phyloP scores from a whole-genome alignment of 306 rosid species.

The Prunus mume region DNA sequence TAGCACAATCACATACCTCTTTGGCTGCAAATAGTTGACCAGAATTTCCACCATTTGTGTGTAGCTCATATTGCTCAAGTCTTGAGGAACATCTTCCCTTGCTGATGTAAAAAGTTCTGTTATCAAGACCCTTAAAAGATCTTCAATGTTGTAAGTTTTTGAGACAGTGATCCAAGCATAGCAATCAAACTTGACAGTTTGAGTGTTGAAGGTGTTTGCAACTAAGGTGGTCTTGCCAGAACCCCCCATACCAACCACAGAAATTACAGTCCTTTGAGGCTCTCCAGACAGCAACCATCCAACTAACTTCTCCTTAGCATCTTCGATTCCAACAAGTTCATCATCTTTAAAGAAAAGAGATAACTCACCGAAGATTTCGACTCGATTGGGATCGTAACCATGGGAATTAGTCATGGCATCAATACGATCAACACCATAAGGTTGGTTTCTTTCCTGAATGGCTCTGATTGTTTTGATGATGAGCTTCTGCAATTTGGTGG shows the following conservation, averaged over 20 bases:
- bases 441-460: conserved; percentile 12
- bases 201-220: background rate
- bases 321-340: conserved; percentile 16
- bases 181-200: too few species aligned
- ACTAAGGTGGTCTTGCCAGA: background rate
- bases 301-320: background rate
- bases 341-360: conserved; percentile 16
- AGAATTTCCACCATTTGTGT: conserved; percentile 2
- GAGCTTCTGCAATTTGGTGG: background rate
- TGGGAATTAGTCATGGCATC: background rate
- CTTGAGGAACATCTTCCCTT: background rate
- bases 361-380: background rate
- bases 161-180: conserved; percentile 19
- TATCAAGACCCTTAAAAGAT: background rate
- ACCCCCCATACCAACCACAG: conserved; percentile 24
- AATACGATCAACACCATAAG: background rate
- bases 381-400: background rate
- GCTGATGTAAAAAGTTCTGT: background rate
- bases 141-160: conserved; percentile 3
- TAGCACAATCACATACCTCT: conserved; percentile 5
- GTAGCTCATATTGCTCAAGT: conserved; percentile 3
- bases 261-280: background rate
- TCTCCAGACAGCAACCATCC: conserved; percentile 9
- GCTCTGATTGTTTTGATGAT: background rate
- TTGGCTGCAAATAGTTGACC: background rate